Evolutionary conservation across 2,329 filamentous ascomycete genomes (phyloP), one percentile per base, ranked within the genome.

Genomic region (Colletotrichum sp.): DNA sequence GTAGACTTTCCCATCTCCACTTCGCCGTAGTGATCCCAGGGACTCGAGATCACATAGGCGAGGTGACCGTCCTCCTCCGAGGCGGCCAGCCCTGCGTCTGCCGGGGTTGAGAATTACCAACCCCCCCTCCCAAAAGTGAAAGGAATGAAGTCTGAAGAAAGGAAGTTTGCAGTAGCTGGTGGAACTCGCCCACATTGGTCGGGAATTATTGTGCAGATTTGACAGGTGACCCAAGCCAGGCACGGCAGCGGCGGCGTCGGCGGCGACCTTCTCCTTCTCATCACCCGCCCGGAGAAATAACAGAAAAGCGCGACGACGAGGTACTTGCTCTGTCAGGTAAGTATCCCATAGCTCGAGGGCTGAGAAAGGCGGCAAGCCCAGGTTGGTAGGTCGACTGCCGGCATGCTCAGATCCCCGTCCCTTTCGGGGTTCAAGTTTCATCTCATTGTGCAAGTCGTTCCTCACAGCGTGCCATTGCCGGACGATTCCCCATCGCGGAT

Each of bases 361-460:
- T 21, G 59, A 8, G 2, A 21, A 34, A 32, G 59, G 59, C 59
- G 18, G 30, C 26, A 36, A 24, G 32, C 32, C 69, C 55, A 30
- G 55, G 28, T 36, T 36, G 57, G 18, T 26, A 64, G 36, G 71
- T 75, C 66, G 71, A 76, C 71, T 76, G 55, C 75, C 75, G 75
- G 39, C 39, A 75, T 75, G 55, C 66, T 59, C 62, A 63, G 75
- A 76, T 62, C 62, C 75, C 62, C 36, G 75, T 71, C 69, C 34
- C 64, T 65, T 63, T 52, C 66, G 75, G 62, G 62, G 66, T 63
- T 67, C 72, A 67, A 36, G 75, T 76, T 76, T 76, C 75, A 76
- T 71, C 75, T 75, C 55, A 75, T 71, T n/a, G 71, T 49, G 60
- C 24, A 67, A 71, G 72, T 74, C 64, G 74, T 70, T 76, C 75